A percentile compares a stretch with the other conserved stretches of the same genome.
These are phyloP conservation scores for Dentipellis fragilis DNA, from an alignment of 768 basidiomycete genomes.

Conservation along the genomic window DNA sequence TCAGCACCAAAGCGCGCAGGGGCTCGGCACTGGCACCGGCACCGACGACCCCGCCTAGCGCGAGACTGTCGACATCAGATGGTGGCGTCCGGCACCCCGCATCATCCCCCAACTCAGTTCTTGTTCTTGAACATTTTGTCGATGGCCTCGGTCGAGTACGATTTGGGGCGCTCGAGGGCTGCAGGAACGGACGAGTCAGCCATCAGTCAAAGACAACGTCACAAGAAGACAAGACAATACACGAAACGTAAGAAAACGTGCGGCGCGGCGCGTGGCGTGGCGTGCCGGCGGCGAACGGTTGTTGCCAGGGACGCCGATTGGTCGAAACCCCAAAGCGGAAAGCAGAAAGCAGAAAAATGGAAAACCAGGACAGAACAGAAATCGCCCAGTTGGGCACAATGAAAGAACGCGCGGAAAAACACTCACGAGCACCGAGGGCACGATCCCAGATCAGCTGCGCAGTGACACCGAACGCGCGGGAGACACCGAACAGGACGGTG, in stretches of 20 bases:
- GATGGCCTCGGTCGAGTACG: conserved; percentile 75
- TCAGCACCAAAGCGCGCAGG: not conserved
- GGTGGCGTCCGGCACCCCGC: not conserved
- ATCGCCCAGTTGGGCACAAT: not conserved
- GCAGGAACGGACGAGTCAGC: not conserved
- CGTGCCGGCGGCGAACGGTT: not conserved
- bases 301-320: too few species aligned
- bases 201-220: not conserved
- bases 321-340: too few species aligned
- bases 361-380: not conserved
- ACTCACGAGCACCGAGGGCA: conserved; percentile 82
- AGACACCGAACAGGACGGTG: conserved; percentile 94
- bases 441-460: conserved; percentile 91
- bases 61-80: not conserved
- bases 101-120: too few species aligned
- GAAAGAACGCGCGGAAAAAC: conserved; percentile 22
- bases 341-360: not conserved
- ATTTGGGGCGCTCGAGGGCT: conserved; percentile 89
- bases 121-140: conserved; percentile 68
- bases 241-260: not conserved
- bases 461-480: conserved; percentile 86
- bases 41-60: not conserved
- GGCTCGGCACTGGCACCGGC: not conserved
- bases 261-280: too few species aligned
- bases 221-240: not conserved